Base-by-base conservation (phyloP, 345 rosid genomes). In the Syzygium oleosum region DNA sequence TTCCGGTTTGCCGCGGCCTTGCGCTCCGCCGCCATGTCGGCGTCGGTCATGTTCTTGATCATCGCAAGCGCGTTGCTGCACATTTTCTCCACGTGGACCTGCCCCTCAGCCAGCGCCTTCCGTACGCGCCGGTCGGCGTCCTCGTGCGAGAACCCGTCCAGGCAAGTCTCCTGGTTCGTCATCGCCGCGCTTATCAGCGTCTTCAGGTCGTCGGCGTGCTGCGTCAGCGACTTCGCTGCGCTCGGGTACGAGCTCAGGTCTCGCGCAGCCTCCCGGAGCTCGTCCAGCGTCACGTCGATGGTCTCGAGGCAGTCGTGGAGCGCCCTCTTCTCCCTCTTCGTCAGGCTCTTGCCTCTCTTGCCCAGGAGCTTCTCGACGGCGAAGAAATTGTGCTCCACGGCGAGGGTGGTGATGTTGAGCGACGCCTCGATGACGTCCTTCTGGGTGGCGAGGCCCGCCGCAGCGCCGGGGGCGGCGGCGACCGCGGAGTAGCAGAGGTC, bases 221-320 rank as follows among this genome's bases (percentile, higher is more conserved):
- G 91, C 9, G 84, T 52, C 46, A 96, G 88, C n/a, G 97, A 88
- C 88, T 96, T 96, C 92, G 90, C 92, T 86, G 43, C 27, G 80
- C 49, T 89, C 1, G 99, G 99, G 85, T 97, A 97, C 86, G 87
- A 52, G 1, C 90, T 87, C 17, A 97, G 94, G 88, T 95, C 99
- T 56, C 90, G 94, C 11, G 85, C 84, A 3, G 96, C 95, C 16
- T 92, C 73, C 84, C 89, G 93, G 23, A 97, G 88, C 90, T 97
- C 99, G 27, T 96, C 99, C 10, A 96, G 93, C 9, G 99, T 95
- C 88, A 93, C 96, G 22, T 96, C 99, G 12, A 97, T 94, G 43
- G 95, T 95, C 94, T 97, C 98, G 27, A 95, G 85, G 87, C 99
- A 97, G 88, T 97, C 99, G 85, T 95, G 98, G 79, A 97, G 95